Percentiles rank a stretch among this genome's conserved stretches.
phyloP scores from a whole-genome alignment of 306 rosid species.

The Glycine tomentella region DNA sequence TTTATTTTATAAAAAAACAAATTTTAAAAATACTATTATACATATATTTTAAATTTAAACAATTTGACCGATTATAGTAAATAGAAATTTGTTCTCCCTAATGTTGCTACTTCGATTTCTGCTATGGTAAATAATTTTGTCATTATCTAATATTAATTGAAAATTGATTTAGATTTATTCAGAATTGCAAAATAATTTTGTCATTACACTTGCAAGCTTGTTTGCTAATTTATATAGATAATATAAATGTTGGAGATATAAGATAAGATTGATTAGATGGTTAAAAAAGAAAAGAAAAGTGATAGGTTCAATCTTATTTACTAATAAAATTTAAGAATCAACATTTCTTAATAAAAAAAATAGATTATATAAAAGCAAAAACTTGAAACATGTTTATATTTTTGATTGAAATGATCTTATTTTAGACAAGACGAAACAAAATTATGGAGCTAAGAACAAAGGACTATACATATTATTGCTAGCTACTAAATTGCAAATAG shows the following conservation, averaged over 20 bases:
- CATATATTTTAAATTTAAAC: no score
- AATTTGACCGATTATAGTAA: not conserved
- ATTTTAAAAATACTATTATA: no score
- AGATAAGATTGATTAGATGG: no score
- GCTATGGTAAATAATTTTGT: not conserved
- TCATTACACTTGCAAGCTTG: no score
- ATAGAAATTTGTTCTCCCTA: not conserved
- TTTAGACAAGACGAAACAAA: not conserved
- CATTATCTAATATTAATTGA: not conserved
- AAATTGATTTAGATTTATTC: not conserved
- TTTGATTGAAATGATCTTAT: not conserved
- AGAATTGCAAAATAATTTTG: not conserved
- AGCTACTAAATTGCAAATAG: not conserved
- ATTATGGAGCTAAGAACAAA: not conserved
- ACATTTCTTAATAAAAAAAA: no score
- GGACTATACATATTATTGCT: not conserved
- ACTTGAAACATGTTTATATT: not conserved
- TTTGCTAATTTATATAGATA: no score
- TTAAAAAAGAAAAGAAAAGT: no score
- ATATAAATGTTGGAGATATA: no score
- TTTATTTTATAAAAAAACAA: no score
- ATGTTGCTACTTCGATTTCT: not conserved
- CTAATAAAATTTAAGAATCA: no score
- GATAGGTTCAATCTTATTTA: no score
- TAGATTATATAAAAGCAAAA: not conserved